Evolutionary conservation across 176 grass and related monocot genomes (phyloP).

Genomic region (Luzula sylvatica): DNA sequence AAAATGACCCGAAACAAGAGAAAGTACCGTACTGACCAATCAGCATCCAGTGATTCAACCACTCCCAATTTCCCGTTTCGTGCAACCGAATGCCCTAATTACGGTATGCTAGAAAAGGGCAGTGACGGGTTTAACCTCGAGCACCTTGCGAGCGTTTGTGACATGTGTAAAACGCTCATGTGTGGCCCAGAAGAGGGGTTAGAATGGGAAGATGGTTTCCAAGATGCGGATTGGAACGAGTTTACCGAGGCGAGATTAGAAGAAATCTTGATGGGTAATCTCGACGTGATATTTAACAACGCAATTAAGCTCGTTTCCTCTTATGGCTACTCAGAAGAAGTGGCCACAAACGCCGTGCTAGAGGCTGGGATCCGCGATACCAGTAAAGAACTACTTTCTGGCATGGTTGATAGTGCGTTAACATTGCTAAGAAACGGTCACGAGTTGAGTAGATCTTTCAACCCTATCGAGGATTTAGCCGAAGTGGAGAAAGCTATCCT

Average conservation of each 20-base stretch:
- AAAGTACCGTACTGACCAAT: conserved; percentile 72
- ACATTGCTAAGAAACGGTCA: conserved; percentile 54
- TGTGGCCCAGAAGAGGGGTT: conserved; percentile 24
- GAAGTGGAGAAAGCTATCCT: conserved; percentile 55
- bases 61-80: conserved; percentile 37
- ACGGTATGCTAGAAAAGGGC: conserved; percentile 56
- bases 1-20: conserved; percentile 83
- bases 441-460: conserved; percentile 38
- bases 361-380: conserved; percentile 33
- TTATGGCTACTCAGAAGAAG: conserved; percentile 66
- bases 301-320: conserved; percentile 47
- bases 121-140: conserved; percentile 39
- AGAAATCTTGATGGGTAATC: conserved; percentile 71
- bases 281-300: conserved; percentile 60
- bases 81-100: conserved; percentile 41
- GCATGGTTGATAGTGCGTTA: conserved; percentile 42
- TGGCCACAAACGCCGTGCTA: conserved; percentile 41
- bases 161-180: conserved; percentile 46
- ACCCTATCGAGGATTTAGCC: conserved; percentile 51
- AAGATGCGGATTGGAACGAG: conserved; percentile 65
- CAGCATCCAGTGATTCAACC: conserved; percentile 29
- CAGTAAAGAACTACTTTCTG: conserved; percentile 54
- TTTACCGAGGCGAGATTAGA: conserved; percentile 58
- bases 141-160: conserved; percentile 35
- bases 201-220: conserved; percentile 45